A percentile compares a stretch with the other conserved stretches of the same genome.
Evolutionary conservation across 176 grass and related monocot species (phyloP).

Genomic region (Panicum miliaceum): DNA sequence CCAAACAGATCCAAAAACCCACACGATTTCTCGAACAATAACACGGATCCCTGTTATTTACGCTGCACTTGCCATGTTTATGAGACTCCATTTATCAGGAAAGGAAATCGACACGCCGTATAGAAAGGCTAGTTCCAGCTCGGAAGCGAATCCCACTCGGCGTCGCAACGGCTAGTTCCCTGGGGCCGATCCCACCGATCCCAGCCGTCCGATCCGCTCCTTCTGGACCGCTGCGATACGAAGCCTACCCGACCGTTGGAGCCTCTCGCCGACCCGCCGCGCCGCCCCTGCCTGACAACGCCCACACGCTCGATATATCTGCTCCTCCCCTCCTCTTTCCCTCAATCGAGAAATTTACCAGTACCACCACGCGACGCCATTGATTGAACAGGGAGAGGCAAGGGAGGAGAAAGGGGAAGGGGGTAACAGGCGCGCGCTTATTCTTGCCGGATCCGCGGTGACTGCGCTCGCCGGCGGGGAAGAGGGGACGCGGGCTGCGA

Average conservation of each 20-base stretch:
- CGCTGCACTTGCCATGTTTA: not conserved
- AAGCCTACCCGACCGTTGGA: slow-evolving; percentile 70
- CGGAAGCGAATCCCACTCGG: not conserved
- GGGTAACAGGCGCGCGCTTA: not conserved
- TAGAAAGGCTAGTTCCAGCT: slow-evolving; percentile 1
- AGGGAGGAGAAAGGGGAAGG: not conserved
- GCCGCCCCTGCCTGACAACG: slow-evolving; percentile 9
- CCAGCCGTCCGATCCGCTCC: slow-evolving; percentile 53
- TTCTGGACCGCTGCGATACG: slow-evolving; percentile 69
- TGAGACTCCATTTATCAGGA: not conserved
- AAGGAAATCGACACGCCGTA: not conserved
- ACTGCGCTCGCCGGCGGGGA: slow-evolving; percentile 57
- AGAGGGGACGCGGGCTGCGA: slow-evolving; percentile 52
- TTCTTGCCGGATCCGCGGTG: slow-evolving; percentile 54
- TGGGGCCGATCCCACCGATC: slow-evolving; percentile 46
- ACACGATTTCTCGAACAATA: not conserved
- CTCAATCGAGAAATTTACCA: slow-evolving; percentile 34
- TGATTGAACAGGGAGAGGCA: slow-evolving; percentile 5
- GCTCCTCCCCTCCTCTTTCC: not conserved
- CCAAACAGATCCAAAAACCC: too few species aligned
- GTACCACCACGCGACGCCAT: not conserved
- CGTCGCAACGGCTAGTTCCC: slow-evolving; percentile 63
- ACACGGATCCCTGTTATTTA: not conserved
- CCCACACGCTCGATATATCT: slow-evolving; percentile 32
- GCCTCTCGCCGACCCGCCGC: slow-evolving; percentile 20